Conservation (phyloP, 352 stramenopile genomes). For the Elongisporangium prolatum region DNA sequence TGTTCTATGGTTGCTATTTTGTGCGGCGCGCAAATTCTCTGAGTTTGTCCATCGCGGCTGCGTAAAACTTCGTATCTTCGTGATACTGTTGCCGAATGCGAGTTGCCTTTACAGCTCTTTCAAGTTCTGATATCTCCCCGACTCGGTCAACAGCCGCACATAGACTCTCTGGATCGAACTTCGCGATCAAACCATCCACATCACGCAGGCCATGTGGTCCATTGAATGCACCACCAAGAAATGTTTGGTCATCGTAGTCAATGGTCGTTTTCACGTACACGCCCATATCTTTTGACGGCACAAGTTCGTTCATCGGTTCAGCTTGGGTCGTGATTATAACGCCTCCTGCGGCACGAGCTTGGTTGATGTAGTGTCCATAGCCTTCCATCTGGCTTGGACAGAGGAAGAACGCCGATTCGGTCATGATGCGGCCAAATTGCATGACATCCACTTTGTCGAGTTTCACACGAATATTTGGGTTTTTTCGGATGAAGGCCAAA, state of each 20-base stretch:
- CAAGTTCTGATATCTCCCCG: slow-evolving; percentile 15
- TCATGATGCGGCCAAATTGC: slow-evolving; percentile 32
- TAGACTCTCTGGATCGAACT: slow-evolving; percentile 9
- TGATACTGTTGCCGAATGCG: slow-evolving; percentile 27
- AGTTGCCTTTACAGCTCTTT: slow-evolving; percentile 12
- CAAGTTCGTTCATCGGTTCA: slow-evolving; percentile 48
- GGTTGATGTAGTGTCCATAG: slow-evolving; percentile 58
- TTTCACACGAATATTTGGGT: slow-evolving; percentile 19
- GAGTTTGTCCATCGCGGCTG: slow-evolving; percentile 22
- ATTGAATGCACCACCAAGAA: slow-evolving; percentile 18
- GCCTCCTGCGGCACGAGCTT: slow-evolving; percentile 28
- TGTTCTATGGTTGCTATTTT: no score
- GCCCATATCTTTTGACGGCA: slow-evolving; percentile 18
- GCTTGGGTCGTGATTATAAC: slow-evolving; percentile 33
- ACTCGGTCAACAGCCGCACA: slow-evolving; percentile 21
- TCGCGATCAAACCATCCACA: slow-evolving; percentile 17
- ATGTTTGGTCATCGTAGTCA: slow-evolving; percentile 1
- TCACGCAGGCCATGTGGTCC: slow-evolving; percentile 17
- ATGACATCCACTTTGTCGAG: slow-evolving; percentile 12
- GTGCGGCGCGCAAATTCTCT: slow-evolving; percentile 6
- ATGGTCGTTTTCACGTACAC: slow-evolving; percentile 17
- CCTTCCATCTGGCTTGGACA: slow-evolving; percentile 46
- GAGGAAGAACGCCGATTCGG: slow-evolving; percentile 33
- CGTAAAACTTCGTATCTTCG: slow-evolving; percentile 37
- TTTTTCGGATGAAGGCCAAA: slow-evolving; percentile 15